Percentiles rank a stretch among this genome's conserved stretches.
Conservation (phyloP, 192 early-diverging fungal genomes). For the Umbelopsis sp. region DNA sequence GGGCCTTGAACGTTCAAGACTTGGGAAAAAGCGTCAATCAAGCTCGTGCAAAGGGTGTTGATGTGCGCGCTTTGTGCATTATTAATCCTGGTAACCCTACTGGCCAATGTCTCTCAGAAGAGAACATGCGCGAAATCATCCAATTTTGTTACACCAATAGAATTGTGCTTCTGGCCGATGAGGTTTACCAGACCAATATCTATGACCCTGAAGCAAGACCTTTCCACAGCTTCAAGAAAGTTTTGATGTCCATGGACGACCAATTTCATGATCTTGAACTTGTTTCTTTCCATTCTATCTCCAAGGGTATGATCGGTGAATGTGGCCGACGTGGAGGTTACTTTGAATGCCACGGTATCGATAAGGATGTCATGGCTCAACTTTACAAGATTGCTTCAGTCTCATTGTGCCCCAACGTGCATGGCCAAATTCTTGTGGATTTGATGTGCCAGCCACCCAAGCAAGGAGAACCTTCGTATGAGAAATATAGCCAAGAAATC, state of each 20-base stretch:
- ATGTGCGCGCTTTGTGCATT: slow-evolving; percentile 92
- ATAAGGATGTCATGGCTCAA: slow-evolving; percentile 71
- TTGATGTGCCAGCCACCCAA: slow-evolving; percentile 90
- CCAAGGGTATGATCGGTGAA: slow-evolving; percentile 98
- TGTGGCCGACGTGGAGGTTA: slow-evolving; percentile 97
- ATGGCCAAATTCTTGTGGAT: slow-evolving; percentile 92
- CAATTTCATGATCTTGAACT: slow-evolving; percentile 72
- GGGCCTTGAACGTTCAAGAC: slow-evolving; percentile 74
- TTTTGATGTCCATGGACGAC: slow-evolving; percentile 73
- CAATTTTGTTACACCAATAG: slow-evolving; percentile 79
- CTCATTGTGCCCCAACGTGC: slow-evolving; percentile 90
- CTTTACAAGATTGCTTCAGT: slow-evolving; percentile 95
- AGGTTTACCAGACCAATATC: slow-evolving; percentile 98
- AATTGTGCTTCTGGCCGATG: slow-evolving; percentile 91
- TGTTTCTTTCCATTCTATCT: slow-evolving; percentile 94
- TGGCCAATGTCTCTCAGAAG: slow-evolving; percentile 77
- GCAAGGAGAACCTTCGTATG: slow-evolving; percentile 78
- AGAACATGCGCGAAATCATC: slow-evolving; percentile 88
- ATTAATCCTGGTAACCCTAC: slow-evolving; percentile 99
- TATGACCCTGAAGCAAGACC: slow-evolving; percentile 77
- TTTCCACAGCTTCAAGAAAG: slow-evolving; percentile 96
- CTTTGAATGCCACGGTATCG: slow-evolving; percentile 89
- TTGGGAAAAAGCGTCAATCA: slow-evolving; percentile 61
- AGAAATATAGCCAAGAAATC: slow-evolving; percentile 71
- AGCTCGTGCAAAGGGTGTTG: slow-evolving; percentile 68